These are phyloP conservation scores for Dactylonectria macrodidyma DNA, from an alignment of 2,329 filamentous ascomycete genomes.

Conservation along the genomic window DNA sequence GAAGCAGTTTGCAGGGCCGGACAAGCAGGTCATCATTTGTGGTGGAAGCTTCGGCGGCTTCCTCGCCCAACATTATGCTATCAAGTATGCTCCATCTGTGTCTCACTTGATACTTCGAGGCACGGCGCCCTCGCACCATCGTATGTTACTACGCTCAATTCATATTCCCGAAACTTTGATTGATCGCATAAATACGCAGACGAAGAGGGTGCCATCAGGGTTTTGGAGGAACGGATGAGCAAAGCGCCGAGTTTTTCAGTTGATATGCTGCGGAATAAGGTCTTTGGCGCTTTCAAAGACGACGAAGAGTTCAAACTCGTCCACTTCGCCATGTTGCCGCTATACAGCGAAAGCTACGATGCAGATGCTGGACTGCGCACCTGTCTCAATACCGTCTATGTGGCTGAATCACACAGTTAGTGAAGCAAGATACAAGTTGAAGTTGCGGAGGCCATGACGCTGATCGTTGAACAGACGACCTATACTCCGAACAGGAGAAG, in stretches of 20 bases:
- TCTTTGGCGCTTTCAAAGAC: conserved; percentile 34
- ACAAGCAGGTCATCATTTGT: conserved; percentile 32
- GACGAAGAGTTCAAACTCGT: conserved; percentile 35
- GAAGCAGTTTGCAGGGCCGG: conserved; percentile 22
- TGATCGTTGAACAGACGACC: conserved; percentile 24
- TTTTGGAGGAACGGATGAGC: conserved; percentile 26
- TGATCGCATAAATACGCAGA: conserved; percentile 16
- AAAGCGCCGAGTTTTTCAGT: conserved; percentile 35
- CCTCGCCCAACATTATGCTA: conserved; percentile 38
- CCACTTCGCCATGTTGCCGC: conserved; percentile 40
- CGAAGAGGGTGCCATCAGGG: conserved; percentile 38
- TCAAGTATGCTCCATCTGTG: conserved; percentile 27
- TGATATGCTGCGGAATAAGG: conserved; percentile 35
- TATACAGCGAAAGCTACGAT: conserved; percentile 35
- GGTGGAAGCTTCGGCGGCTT: conserved; percentile 41
- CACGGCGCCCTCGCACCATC: conserved; percentile 38
- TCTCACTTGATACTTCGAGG: conserved; percentile 36
- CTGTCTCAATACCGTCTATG: conserved; percentile 34
- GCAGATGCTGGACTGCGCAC: conserved; percentile 26
- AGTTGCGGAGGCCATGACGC: neutral
- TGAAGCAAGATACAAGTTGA: neutral
- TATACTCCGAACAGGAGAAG: conserved; percentile 36
- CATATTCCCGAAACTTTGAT: neutral
- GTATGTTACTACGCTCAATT: conserved; percentile 9
- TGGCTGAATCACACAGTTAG: conserved; percentile 40